phyloP scores from a whole-genome alignment of 2,329 filamentous ascomycete species.

The Diaporthe nobilis region DNA sequence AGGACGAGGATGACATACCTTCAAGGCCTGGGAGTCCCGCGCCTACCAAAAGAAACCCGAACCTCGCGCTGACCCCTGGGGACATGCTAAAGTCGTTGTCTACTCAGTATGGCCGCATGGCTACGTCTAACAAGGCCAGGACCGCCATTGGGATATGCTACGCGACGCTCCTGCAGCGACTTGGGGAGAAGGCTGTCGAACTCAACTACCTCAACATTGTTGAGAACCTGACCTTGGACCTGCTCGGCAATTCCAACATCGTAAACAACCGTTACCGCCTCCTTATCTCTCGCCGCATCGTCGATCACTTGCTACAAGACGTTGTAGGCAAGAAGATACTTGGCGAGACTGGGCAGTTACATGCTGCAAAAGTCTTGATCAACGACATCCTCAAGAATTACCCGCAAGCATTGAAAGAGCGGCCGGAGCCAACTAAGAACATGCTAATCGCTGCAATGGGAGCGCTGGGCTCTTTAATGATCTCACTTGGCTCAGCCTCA shows the following conservation, averaged over 20 bases:
- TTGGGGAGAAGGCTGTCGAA: constrained; percentile 89
- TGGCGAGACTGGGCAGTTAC: constrained; percentile 89
- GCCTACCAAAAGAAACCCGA: constrained; percentile 77
- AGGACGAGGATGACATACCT: constrained; percentile 80
- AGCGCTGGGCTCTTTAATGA: constrained; percentile 83
- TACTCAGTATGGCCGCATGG: constrained; percentile 81
- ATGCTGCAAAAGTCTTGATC: constrained; percentile 84
- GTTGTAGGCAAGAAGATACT: constrained; percentile 86
- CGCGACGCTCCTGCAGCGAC: constrained; percentile 80
- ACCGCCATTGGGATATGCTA: constrained; percentile 92
- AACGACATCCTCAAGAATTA: constrained; percentile 96
- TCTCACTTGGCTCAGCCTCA: constrained; percentile 84
- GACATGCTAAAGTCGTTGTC: constrained; percentile 87
- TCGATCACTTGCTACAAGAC: constrained; percentile 86
- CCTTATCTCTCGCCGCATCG: constrained; percentile 85
- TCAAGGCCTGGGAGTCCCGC: constrained; percentile 81
- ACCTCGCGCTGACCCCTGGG: constrained; percentile 79
- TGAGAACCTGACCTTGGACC: constrained; percentile 83
- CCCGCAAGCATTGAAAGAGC: constrained; percentile 88
- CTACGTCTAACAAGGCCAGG: constrained; percentile 84
- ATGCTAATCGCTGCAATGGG: constrained; percentile 84
- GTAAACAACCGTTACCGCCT: constrained; percentile 89
- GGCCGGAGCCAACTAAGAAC: constrained; percentile 90
- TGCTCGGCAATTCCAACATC: constrained; percentile 83
- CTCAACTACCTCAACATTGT: constrained; percentile 85